Conservation (phyloP, 1,139 yeast genomes). For the Suhomyces anneliseae region DNA sequence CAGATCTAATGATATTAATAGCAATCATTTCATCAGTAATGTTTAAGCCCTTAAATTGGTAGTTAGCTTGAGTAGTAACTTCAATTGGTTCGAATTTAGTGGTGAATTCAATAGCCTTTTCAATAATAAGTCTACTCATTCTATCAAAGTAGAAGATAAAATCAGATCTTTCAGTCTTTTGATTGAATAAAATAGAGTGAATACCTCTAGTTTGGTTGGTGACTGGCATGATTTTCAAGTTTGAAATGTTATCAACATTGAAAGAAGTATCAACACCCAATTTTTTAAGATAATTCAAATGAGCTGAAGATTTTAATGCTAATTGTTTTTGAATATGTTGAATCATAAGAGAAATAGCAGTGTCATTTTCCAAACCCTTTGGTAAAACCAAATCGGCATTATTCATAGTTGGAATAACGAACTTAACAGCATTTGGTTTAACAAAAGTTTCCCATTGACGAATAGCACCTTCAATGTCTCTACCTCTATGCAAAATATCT, state of each 20-base stretch:
- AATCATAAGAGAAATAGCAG: conserved; percentile 78
- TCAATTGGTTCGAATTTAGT: conserved; percentile 24
- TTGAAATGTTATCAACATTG: conserved; percentile 28
- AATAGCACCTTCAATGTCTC: conserved; percentile 79
- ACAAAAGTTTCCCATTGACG: conserved; percentile 90
- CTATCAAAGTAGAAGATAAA: conserved; percentile 86
- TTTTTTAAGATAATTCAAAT: conserved; percentile 56
- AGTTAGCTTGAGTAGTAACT: conserved; percentile 29
- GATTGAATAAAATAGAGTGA: conserved; percentile 65
- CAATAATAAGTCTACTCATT: conserved; percentile 67
- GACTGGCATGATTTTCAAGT: conserved; percentile 44
- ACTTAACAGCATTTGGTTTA: conserved; percentile 84
- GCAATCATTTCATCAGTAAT: conserved; percentile 58
- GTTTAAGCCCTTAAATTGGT: conserved; percentile 38
- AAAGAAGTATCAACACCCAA: conserved; percentile 47
- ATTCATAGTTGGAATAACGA: conserved; percentile 74
- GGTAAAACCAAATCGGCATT: conserved; percentile 88
- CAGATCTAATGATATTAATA: conserved; percentile 81
- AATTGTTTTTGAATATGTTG: conserved; percentile 78
- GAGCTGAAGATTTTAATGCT: conserved; percentile 60
- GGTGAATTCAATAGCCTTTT: conserved; percentile 59
- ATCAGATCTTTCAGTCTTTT: conserved; percentile 61
- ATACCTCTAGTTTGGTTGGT: conserved; percentile 74
- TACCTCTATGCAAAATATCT: conserved; percentile 81
- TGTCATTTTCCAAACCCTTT: conserved; percentile 77